Conservation (phyloP, 2,329 filamentous ascomycete genomes). For the Alternaria sp. region DNA sequence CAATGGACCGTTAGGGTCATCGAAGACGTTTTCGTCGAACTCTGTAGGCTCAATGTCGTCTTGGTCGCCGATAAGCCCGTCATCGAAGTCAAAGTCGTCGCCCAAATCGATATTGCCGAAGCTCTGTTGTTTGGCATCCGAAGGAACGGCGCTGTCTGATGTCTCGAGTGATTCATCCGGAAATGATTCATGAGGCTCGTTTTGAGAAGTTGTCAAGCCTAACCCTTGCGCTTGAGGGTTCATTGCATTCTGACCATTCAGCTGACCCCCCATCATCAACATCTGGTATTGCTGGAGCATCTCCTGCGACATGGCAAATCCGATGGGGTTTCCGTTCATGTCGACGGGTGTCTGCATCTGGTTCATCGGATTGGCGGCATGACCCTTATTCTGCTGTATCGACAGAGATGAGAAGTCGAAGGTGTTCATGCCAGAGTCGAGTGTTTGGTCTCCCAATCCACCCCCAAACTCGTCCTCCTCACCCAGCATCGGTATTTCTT, state of each 20-base stretch:
- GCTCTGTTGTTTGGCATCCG: constrained; percentile 12
- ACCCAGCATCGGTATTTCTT: constrained; percentile 66
- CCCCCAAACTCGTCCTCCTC: constrained; percentile 41
- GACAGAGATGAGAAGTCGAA: constrained; percentile 45
- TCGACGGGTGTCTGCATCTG: constrained; percentile 37
- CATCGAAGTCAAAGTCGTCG: constrained; percentile 73
- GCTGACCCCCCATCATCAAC: neutral
- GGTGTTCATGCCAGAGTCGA: constrained; percentile 36
- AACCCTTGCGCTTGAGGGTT: constrained; percentile 14
- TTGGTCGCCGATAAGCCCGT: constrained; percentile 64
- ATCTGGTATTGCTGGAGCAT: constrained; percentile 27
- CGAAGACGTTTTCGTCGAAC: constrained; percentile 78
- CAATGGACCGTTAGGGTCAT: constrained; percentile 56
- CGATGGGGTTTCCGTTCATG: constrained; percentile 39
- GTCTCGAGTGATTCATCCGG: constrained; percentile 14
- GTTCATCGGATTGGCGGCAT: constrained; percentile 17
- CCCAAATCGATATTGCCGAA: constrained; percentile 27
- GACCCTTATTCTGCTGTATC: constrained; percentile 25
- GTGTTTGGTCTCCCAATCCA: constrained; percentile 31
- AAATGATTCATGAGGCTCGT: constrained; percentile 10
- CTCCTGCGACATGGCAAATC: constrained; percentile 41
- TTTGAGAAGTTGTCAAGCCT: constrained; percentile 24
- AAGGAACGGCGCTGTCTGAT: constrained; percentile 5
- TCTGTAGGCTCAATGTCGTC: constrained; percentile 58
- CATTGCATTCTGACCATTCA: neutral